Evolutionary conservation across 2,329 filamentous ascomycete species (phyloP).

Genomic region (Aspergillus sp.): DNA sequence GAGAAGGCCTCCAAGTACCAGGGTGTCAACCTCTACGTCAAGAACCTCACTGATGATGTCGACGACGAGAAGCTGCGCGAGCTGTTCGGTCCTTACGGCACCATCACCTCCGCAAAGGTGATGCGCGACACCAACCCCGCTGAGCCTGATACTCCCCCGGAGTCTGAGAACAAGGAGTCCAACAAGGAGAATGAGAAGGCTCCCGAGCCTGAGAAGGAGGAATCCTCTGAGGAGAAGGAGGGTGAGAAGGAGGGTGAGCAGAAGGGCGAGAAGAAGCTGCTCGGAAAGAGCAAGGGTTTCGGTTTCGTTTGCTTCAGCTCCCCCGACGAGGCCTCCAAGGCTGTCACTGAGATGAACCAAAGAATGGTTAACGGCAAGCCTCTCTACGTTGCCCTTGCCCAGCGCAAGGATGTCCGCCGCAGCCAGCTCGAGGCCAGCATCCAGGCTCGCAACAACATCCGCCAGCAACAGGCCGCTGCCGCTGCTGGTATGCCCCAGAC

Average conservation of each 20-base stretch:
- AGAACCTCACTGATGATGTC: constrained; percentile 95
- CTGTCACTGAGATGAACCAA: constrained; percentile 99
- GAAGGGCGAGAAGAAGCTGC: constrained; percentile 59
- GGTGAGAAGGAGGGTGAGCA: constrained; percentile 58
- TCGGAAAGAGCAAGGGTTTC: constrained; percentile 99
- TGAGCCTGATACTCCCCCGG: constrained; percentile 44
- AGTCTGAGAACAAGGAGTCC: constrained; percentile 37
- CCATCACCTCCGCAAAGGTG: constrained; percentile 98
- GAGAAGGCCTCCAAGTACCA: constrained; percentile 99
- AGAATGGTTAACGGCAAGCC: constrained; percentile 98
- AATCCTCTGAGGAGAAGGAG: constrained; percentile 41
- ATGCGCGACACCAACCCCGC: constrained; percentile 75
- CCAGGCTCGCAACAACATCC: constrained; percentile 96
- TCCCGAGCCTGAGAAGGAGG: constrained; percentile 16
- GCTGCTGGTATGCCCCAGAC: constrained; percentile 79
- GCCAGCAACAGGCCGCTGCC: constrained; percentile 95
- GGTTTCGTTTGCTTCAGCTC: constrained; percentile 99
- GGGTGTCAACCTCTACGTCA: constrained; percentile 99
- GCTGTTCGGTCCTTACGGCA: constrained; percentile 86
- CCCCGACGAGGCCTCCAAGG: constrained; percentile 98
- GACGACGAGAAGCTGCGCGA: constrained; percentile 97
- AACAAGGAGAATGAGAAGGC: constrained; percentile 35
- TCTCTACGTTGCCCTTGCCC: constrained; percentile 93
- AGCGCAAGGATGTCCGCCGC: constrained; percentile 99
- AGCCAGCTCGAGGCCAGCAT: constrained; percentile 99